Conservation (phyloP, 805 yeast genomes). For the Candida bentonensis region DNA sequence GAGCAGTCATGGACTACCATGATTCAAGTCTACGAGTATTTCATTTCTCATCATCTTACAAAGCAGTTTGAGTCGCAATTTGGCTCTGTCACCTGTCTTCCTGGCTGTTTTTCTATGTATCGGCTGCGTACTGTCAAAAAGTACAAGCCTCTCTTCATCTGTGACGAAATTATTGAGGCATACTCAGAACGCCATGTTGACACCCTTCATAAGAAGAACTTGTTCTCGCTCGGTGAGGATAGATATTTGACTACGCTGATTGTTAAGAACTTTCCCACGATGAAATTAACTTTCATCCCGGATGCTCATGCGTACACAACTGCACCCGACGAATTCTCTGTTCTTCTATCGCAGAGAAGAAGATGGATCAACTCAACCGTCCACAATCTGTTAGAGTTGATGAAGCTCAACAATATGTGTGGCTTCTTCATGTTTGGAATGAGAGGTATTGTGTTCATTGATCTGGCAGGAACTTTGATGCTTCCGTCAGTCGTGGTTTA, state of each 20-base stretch:
- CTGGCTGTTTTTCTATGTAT: constrained; percentile 53
- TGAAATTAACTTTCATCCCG: constrained; percentile 40
- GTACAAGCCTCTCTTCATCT: constrained; percentile 42
- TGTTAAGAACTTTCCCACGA: constrained; percentile 42
- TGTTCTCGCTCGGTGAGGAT: constrained; percentile 50
- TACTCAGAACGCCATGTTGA: constrained; percentile 42
- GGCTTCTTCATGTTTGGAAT: constrained; percentile 48
- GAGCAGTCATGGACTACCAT: constrained; percentile 40
- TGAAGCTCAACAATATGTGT: constrained; percentile 42
- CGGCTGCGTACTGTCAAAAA: constrained; percentile 33
- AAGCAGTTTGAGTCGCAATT: constrained; percentile 49
- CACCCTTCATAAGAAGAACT: constrained; percentile 46
- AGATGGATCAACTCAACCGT: constrained; percentile 59
- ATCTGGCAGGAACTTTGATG: constrained; percentile 43
- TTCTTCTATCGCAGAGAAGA: constrained; percentile 42
- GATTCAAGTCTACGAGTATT: constrained; percentile 51
- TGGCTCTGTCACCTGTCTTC: constrained; percentile 51
- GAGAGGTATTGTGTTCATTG: constrained; percentile 45
- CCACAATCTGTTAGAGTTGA: constrained; percentile 45
- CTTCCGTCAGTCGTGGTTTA: constrained; percentile 45
- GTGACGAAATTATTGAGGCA: constrained; percentile 44
- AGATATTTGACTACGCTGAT: constrained; percentile 43
- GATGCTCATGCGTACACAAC: constrained; percentile 46
- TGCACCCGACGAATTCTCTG: constrained; percentile 39
- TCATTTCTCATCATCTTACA: constrained; percentile 49